Percentiles rank a stretch among this genome's conserved stretches.
phyloP scores from a whole-genome alignment of 1,284 basidiomycete genomes.

The Ustilago cynodontis region DNA sequence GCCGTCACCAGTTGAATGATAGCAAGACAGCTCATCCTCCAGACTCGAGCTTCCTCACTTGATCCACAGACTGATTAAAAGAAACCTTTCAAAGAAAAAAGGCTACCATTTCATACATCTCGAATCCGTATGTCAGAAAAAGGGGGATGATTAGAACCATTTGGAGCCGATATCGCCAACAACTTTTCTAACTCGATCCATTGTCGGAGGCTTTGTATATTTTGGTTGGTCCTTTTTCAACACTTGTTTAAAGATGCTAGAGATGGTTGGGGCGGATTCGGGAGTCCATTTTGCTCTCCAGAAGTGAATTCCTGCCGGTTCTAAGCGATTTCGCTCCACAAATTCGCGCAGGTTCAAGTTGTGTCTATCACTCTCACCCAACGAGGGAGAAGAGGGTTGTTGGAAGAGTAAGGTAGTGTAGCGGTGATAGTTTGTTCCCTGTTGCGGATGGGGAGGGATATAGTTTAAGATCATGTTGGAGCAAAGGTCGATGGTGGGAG shows the following conservation, averaged over 20 bases:
- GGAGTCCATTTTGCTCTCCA: conserved; percentile 80
- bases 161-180: conserved; percentile 36
- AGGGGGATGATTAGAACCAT: conserved; percentile 45
- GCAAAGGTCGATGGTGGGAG: conserved; percentile 73
- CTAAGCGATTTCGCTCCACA: conserved; percentile 74
- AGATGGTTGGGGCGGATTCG: conserved; percentile 74
- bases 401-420: conserved; percentile 82
- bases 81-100: too few relatives aligned
- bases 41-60: too few relatives aligned
- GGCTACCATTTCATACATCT: too few relatives aligned
- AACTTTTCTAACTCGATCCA: conserved; percentile 37
- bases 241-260: conserved; percentile 77
- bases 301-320: conserved; percentile 79
- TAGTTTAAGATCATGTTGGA: conserved; percentile 75
- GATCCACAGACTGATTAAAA: too few relatives aligned
- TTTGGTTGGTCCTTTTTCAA: conserved; percentile 67
- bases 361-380: conserved; percentile 70
- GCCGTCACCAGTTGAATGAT: too few relatives aligned
- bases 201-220: conserved; percentile 23
- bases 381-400: conserved; percentile 71
- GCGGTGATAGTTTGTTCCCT: conserved; percentile 86
- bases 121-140: too few relatives aligned
- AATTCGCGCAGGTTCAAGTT: conserved; percentile 80
- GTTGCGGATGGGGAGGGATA: conserved; percentile 87
- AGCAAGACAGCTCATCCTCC: too few relatives aligned